phyloP scores from a whole-genome alignment of 2,329 filamentous ascomycete genomes.

The Xylaria sp. region DNA sequence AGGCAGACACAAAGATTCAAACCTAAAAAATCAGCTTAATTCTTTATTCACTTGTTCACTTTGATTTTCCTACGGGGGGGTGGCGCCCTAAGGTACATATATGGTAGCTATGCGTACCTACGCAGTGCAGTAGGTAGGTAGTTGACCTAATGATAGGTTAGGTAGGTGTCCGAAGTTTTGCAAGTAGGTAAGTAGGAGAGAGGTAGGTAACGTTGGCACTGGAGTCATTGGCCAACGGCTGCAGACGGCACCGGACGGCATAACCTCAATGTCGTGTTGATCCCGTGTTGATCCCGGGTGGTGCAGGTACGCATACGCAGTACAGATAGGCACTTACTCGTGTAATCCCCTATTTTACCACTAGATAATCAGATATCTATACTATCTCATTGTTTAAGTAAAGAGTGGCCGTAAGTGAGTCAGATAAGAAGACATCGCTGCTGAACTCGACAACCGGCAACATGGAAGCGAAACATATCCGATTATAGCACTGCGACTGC shows the following conservation, averaged over 20 bases:
- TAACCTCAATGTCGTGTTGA: slow-evolving; percentile 7
- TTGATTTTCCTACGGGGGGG: too few relatives aligned
- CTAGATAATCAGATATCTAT: not conserved
- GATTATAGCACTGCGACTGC: slow-evolving; percentile 9
- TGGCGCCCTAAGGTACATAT: too few relatives aligned
- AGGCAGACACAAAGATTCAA: too few relatives aligned
- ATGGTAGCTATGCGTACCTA: too few relatives aligned
- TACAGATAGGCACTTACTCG: too few relatives aligned
- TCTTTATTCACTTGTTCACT: too few relatives aligned
- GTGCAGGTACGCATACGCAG: not conserved
- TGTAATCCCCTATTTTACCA: too few relatives aligned
- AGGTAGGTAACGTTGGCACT: not conserved
- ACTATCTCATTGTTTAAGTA: not conserved
- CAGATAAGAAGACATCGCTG: not conserved
- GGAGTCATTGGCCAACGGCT: not conserved
- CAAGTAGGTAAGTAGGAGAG: too few relatives aligned
- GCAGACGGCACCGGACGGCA: not conserved
- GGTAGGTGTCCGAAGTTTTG: too few relatives aligned
- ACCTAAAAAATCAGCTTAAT: too few relatives aligned
- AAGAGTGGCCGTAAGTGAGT: not conserved
- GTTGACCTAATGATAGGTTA: too few relatives aligned
- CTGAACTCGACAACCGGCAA: not conserved
- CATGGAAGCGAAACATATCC: not conserved
- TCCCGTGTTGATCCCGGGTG: not conserved
- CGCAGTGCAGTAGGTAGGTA: too few relatives aligned